Base-by-base conservation (phyloP, 768 basidiomycete genomes). In the Pluteus cervinus region DNA sequence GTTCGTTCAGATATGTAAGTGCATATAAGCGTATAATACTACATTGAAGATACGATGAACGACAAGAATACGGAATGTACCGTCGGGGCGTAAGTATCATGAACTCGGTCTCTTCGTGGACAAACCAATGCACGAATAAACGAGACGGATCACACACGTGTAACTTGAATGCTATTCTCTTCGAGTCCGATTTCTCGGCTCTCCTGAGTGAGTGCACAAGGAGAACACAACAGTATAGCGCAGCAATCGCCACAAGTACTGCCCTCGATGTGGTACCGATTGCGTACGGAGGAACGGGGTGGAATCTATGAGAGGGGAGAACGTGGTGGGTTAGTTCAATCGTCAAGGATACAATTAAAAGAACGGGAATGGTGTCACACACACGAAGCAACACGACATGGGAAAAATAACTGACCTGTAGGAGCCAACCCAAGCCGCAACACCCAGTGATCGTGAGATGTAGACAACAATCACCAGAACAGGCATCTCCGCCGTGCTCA, bases 171-270 rank as follows among this genome's bases (percentile, higher is more conserved):
- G 39, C 60, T 66, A 41, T 55, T 52, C 52, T 73, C 72, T 47
- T 75, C 73, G 37, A 68, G 51, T 48, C 65, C 62, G 8, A 76
- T 43, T 43, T 76, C 73, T 21, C 62, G 58, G 21, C 56, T 56
- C 42, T 70, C 73, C 48, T 76, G 74, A 0, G 60, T 60, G 30
- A 76, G 65, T 8, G 60, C 61, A 49, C 75, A 78, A 12, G 73
- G 62, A 1, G 48, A 44, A 48, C 73, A 76, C 46, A 57, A 75
- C 16, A 53, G 61, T 1, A 65, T 51, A 4, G 60, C 39, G 26
- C 50, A 50, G 43, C 66, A 74, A 41, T 75, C 74, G 3, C 57
- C 56, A 36, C 56, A 54, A 8, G 53, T 46, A n/a, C 58, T 56
- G 12, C 75, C 76, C 16, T 59, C 58, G 49, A 77, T 71, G 34